Conservation (phyloP, 805 yeast species). For the Yarrowia phangngaensis region DNA sequence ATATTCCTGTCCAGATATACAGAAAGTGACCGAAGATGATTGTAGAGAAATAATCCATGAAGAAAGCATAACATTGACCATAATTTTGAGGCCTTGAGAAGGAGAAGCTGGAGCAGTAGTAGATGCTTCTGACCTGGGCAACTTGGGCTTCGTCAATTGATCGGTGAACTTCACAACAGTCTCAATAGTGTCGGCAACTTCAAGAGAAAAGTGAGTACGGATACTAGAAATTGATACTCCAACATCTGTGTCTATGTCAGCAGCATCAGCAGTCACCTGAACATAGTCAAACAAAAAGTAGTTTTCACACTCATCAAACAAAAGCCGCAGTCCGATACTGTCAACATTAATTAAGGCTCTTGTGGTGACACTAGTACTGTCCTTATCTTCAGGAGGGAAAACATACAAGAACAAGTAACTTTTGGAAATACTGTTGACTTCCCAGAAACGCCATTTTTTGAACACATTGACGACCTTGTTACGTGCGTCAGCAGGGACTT, state of each 20-base stretch:
- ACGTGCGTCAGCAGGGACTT: slow-evolving; percentile 52
- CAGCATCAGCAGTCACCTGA: slow-evolving; percentile 6
- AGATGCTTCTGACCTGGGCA: too few relatives aligned
- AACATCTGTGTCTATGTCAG: not conserved
- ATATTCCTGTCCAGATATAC: slow-evolving; percentile 6
- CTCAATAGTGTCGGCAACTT: slow-evolving; percentile 2
- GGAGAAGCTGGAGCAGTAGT: not conserved
- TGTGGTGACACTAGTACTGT: slow-evolving; percentile 28
- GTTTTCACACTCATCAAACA: slow-evolving; percentile 38
- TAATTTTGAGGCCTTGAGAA: not conserved
- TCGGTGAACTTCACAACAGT: slow-evolving; percentile 6
- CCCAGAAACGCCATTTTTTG: slow-evolving; percentile 89
- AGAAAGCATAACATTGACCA: slow-evolving; percentile 13
- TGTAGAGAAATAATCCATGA: slow-evolving; percentile 20
- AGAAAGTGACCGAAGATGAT: slow-evolving; percentile 6
- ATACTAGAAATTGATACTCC: slow-evolving; percentile 5
- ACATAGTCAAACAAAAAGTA: slow-evolving; percentile 36
- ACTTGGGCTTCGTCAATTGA: too few relatives aligned
- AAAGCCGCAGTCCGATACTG: slow-evolving; percentile 36
- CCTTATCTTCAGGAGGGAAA: slow-evolving; percentile 39
- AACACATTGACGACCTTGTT: slow-evolving; percentile 56
- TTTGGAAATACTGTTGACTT: slow-evolving; percentile 59
- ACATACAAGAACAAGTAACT: slow-evolving; percentile 53
- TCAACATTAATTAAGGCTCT: slow-evolving; percentile 34
- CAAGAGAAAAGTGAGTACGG: slow-evolving; percentile 8